These are phyloP conservation scores for Jaltomata sinuosa DNA, from an alignment of 257 asterid genomes.

Conservation along the genomic window DNA sequence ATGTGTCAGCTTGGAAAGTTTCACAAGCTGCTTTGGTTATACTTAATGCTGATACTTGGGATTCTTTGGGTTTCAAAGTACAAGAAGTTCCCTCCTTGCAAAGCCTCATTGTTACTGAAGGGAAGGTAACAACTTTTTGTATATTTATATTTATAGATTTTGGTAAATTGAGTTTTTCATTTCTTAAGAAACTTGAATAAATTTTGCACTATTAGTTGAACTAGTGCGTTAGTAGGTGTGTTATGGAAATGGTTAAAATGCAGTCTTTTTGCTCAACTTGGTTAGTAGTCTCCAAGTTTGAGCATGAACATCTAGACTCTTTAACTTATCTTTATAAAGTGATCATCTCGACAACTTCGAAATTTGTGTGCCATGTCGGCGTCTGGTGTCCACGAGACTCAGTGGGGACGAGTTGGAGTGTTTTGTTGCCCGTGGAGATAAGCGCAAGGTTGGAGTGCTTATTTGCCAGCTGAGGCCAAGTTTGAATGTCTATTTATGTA, in stretches of 20 bases:
- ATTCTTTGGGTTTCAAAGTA: slow-evolving; percentile 67
- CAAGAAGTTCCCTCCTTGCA: slow-evolving; percentile 75
- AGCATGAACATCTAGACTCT: too few relatives aligned
- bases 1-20: slow-evolving; percentile 74
- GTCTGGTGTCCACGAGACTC: too few relatives aligned
- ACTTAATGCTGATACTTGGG: slow-evolving; percentile 70
- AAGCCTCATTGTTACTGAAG: slow-evolving; percentile 45
- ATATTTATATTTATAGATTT: not conserved
- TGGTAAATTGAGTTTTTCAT: not conserved
- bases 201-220: not conserved
- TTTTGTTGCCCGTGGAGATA: too few relatives aligned
- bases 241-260: not conserved
- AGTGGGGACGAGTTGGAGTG: too few relatives aligned
- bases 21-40: slow-evolving; percentile 60
- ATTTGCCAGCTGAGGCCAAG: too few relatives aligned
- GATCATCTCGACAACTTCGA: too few relatives aligned
- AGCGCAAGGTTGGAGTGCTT: too few relatives aligned
- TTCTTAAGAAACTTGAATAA: not conserved
- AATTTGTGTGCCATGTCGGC: too few relatives aligned
- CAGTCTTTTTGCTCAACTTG: not conserved
- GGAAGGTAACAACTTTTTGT: slow-evolving; percentile 41
- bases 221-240: not conserved
- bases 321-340: too few relatives aligned
- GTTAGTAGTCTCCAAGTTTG: too few relatives aligned
- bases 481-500: too few relatives aligned